phyloP scores from a whole-genome alignment of 495 filamentous ascomycete genomes.

The Mytilinidion resinicola region DNA sequence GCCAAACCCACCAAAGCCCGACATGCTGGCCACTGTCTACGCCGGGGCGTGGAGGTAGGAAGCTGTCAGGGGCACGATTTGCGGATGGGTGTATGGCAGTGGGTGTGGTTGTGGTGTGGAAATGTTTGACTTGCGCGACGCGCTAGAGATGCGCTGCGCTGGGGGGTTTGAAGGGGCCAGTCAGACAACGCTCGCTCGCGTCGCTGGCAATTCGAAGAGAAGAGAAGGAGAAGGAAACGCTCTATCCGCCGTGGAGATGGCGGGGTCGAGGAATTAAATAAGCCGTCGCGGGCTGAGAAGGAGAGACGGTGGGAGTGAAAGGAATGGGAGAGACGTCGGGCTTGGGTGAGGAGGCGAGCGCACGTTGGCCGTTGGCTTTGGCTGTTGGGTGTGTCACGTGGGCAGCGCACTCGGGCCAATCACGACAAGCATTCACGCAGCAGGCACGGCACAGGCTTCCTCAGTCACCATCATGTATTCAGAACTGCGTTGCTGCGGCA shows the following conservation, averaged over 20 bases:
- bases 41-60: slow-evolving; percentile 3
- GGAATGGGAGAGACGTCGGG: slow-evolving; percentile 1
- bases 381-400: neutral
- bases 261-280: slow-evolving; percentile 17
- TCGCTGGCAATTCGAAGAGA: neutral
- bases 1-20: slow-evolving; percentile 32
- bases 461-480: no score
- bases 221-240: slow-evolving; percentile 16
- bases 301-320: slow-evolving; percentile 2
- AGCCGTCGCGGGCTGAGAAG: slow-evolving; percentile 11
- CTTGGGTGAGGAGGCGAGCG: neutral
- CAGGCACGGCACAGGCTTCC: no score
- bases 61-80: slow-evolving; percentile 2
- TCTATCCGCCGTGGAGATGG: slow-evolving; percentile 9
- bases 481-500: no score
- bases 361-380: neutral
- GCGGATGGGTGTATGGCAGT: slow-evolving; percentile 7
- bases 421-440: no score
- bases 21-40: slow-evolving; percentile 20
- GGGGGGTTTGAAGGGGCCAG: neutral
- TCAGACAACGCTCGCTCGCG: neutral
- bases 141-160: neutral
- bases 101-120: slow-evolving; percentile 1
- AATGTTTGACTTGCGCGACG: slow-evolving; percentile 1
- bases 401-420: neutral